These are phyloP conservation scores for Bimuria novae-zelandiae DNA, from an alignment of 2,329 filamentous ascomycete species.

Conservation along the genomic window DNA sequence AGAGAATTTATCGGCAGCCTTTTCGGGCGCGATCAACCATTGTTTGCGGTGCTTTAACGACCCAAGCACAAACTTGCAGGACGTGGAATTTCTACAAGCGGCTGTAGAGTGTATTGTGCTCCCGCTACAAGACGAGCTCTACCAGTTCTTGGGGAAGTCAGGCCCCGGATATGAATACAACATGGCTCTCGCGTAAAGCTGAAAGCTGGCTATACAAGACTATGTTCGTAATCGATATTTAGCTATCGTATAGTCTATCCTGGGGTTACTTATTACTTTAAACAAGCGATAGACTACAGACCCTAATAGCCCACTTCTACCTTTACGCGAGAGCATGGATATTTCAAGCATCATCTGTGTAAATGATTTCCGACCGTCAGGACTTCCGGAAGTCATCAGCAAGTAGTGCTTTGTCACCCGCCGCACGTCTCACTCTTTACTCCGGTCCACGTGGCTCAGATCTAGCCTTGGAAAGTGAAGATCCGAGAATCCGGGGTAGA, in stretches of 20 bases:
- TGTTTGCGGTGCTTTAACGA: conserved; percentile 21
- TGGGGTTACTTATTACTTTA: too few relatives aligned
- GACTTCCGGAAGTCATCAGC: conserved; percentile 7
- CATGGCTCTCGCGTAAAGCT: too few relatives aligned
- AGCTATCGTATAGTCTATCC: too few relatives aligned
- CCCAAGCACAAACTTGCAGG: conserved; percentile 39
- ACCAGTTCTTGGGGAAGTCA: conserved; percentile 41
- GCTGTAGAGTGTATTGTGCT: conserved; percentile 45
- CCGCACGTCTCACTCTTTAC: conserved; percentile 32
- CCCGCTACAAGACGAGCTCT: conserved; percentile 43
- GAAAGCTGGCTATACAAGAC: too few relatives aligned
- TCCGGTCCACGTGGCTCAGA: conserved; percentile 29
- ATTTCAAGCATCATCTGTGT: too few relatives aligned
- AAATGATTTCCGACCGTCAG: neutral
- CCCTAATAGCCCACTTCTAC: too few relatives aligned
- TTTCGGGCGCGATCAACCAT: conserved; percentile 34
- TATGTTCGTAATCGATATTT: too few relatives aligned
- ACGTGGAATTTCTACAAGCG: conserved; percentile 41
- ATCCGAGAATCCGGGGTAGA: conserved; percentile 25
- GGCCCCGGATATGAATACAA: conserved; percentile 15
- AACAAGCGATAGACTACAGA: too few relatives aligned
- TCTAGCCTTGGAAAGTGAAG: conserved; percentile 14
- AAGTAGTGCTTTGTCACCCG: conserved; percentile 15
- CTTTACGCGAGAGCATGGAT: neutral
- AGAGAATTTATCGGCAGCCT: conserved; percentile 44